phyloP scores from a whole-genome alignment of 352 stramenopile species.

The Globisporangium carolinianum region DNA sequence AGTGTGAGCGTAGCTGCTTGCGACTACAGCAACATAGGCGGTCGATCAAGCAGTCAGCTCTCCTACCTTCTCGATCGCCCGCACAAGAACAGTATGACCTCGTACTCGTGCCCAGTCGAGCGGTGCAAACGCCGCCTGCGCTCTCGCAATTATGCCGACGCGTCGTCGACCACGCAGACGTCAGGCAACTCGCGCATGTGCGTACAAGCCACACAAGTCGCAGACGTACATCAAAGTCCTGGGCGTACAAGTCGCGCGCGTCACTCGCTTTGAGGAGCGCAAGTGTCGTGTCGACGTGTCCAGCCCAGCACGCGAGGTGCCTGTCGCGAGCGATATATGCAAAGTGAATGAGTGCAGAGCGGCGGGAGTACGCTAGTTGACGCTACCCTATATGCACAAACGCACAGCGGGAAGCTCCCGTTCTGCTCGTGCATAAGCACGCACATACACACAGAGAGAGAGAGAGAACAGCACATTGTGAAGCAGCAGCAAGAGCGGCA shows the following conservation, averaged over 20 bases:
- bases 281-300: slow-evolving; percentile 48
- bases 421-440: slow-evolving; percentile 21
- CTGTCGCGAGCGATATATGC: slow-evolving; percentile 13
- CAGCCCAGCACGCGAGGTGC: slow-evolving; percentile 62
- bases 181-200: background rate
- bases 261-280: slow-evolving; percentile 40
- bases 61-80: slow-evolving; percentile 45
- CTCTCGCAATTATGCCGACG: background rate
- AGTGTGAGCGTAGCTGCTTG: background rate
- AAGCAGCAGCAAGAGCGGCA: too few relatives aligned
- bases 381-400: background rate
- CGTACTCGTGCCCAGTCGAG: slow-evolving; percentile 57
- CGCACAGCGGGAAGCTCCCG: slow-evolving; percentile 60
- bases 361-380: too few relatives aligned
- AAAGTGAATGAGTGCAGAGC: background rate
- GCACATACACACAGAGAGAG: background rate
- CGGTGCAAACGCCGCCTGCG: slow-evolving; percentile 26
- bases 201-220: background rate
- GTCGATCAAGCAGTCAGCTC: too few relatives aligned
- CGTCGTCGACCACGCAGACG: background rate
- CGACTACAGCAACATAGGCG: too few relatives aligned
- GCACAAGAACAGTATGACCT: slow-evolving; percentile 34
- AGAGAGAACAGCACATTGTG: too few relatives aligned
- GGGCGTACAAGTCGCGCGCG: slow-evolving; percentile 51
- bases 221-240: slow-evolving; percentile 51